Percentiles rank a stretch among this genome's conserved stretches.
These are phyloP conservation scores for Leccinum arenicola DNA, from an alignment of 768 basidiomycete species.

Conservation along the genomic window DNA sequence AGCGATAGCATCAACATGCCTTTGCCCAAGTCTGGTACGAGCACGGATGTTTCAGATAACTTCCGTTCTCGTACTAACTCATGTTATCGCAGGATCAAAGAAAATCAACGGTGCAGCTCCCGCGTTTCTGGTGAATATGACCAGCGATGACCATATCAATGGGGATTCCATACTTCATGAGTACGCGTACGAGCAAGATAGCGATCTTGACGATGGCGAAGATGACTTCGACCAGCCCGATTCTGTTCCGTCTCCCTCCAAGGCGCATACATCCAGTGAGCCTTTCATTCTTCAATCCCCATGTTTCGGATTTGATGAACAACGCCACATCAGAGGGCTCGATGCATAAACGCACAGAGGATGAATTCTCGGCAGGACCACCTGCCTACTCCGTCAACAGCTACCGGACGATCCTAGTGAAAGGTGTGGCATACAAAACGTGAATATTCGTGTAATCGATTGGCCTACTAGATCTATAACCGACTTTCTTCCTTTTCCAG, in stretches of 20 bases:
- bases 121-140: slow-evolving; percentile 22
- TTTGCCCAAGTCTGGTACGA: slow-evolving; percentile 14
- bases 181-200: slow-evolving; percentile 29
- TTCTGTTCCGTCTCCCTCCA: slow-evolving; percentile 2
- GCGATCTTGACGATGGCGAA: slow-evolving; percentile 30
- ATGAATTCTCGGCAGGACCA: slow-evolving; percentile 5
- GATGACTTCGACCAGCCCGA: background rate
- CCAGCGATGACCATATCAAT: slow-evolving; percentile 19
- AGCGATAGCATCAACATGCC: slow-evolving; percentile 13
- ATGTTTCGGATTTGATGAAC: background rate
- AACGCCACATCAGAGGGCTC: background rate
- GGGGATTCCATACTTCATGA: slow-evolving; percentile 23
- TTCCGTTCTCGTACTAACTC: background rate
- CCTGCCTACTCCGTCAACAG: slow-evolving; percentile 23
- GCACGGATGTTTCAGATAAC: slow-evolving; percentile 1
- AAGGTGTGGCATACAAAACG: slow-evolving; percentile 28
- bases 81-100: slow-evolving; percentile 8
- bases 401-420: slow-evolving; percentile 28
- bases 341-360: background rate
- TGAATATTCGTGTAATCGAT: slow-evolving; percentile 9
- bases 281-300: background rate
- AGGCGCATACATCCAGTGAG: slow-evolving; percentile 9
- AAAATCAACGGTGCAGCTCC: slow-evolving; percentile 4
- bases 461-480: background rate
- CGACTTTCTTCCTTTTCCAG: slow-evolving; percentile 4